Percentiles rank a stretch among this genome's conserved stretches.
phyloP scores from a whole-genome alignment of 2,329 filamentous ascomycete genomes.

The Fusarium pseudograminearum region DNA sequence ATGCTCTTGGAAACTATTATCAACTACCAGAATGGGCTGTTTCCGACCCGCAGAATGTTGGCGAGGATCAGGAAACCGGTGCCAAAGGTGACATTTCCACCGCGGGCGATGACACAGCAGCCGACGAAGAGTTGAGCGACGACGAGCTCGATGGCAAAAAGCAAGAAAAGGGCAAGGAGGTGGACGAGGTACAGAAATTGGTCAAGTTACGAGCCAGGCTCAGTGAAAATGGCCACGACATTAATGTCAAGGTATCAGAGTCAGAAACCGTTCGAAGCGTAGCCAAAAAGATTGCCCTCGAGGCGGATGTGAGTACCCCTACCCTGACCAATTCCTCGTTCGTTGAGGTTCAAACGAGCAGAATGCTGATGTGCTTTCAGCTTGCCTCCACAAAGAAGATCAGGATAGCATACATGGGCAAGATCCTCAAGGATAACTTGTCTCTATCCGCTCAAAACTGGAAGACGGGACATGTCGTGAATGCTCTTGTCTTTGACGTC shows the following conservation, averaged over 20 bases:
- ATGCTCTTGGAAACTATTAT: slow-evolving; percentile 77
- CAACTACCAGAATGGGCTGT: slow-evolving; percentile 76
- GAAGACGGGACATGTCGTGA: slow-evolving; percentile 79
- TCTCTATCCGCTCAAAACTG: slow-evolving; percentile 78
- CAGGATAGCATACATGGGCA: slow-evolving; percentile 83
- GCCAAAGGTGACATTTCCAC: slow-evolving; percentile 53
- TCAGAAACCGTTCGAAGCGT: slow-evolving; percentile 74
- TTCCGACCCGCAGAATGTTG: slow-evolving; percentile 70
- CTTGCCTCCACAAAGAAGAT: slow-evolving; percentile 70
- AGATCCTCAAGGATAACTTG: slow-evolving; percentile 76
- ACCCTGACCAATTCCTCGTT: not conserved
- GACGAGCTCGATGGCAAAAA: slow-evolving; percentile 56
- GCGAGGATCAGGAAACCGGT: slow-evolving; percentile 53
- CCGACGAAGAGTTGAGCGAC: slow-evolving; percentile 56
- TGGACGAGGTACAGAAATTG: slow-evolving; percentile 64
- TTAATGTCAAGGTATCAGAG: slow-evolving; percentile 68
- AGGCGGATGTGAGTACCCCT: slow-evolving; percentile 68
- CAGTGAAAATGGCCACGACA: slow-evolving; percentile 75
- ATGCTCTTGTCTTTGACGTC: slow-evolving; percentile 75
- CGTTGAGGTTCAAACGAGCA: not conserved
- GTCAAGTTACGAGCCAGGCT: slow-evolving; percentile 71
- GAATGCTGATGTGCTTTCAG: slow-evolving; percentile 54
- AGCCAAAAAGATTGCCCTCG: slow-evolving; percentile 70
- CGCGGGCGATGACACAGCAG: slow-evolving; percentile 54
- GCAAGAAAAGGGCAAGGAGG: slow-evolving; percentile 71